A percentile compares a stretch with the other conserved stretches of the same genome.
Evolutionary conservation across 257 asterid genomes (phyloP).

Genomic region (Petunia secreta): DNA sequence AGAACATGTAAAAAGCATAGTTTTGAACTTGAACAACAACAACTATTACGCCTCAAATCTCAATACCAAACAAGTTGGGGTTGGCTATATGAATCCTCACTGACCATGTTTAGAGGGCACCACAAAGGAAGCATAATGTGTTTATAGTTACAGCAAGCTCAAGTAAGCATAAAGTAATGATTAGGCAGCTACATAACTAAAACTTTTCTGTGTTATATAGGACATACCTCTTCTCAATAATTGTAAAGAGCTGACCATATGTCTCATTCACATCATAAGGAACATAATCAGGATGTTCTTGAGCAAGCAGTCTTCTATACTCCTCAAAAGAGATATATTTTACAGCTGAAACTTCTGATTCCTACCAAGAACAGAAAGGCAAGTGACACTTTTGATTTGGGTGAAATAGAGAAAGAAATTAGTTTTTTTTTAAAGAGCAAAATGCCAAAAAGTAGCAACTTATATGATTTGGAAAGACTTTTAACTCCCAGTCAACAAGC

Average conservation of each 20-base stretch:
- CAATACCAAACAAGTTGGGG: no score
- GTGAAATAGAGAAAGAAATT: slow-evolving; percentile 21
- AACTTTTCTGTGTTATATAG: slow-evolving; percentile 25
- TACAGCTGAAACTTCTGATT: slow-evolving; percentile 97
- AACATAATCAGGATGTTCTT: slow-evolving; percentile 76
- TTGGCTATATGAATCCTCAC: no score
- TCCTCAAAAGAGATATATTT: slow-evolving; percentile 77
- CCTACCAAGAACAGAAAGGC: slow-evolving; percentile 53
- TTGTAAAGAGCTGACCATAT: slow-evolving; percentile 82
- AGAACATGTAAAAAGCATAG: neutral
- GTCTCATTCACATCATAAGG: slow-evolving; percentile 76
- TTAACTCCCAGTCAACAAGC: neutral
- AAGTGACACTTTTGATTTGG: slow-evolving; percentile 30
- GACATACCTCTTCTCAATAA: slow-evolving; percentile 71
- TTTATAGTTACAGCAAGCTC: neutral
- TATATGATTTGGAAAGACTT: neutral
- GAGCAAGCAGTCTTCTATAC: slow-evolving; percentile 71
- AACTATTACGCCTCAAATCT: no score
- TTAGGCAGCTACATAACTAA: slow-evolving; percentile 7
- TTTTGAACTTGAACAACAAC: neutral
- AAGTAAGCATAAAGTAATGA: neutral
- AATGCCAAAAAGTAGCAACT: slow-evolving; percentile 25
- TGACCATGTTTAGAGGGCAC: neutral
- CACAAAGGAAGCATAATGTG: neutral
- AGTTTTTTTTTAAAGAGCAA: neutral